Evolutionary conservation across 1,284 basidiomycete genomes (phyloP), one percentile per base, ranked within the genome.

Genomic region (Ganoderma lucidum): DNA sequence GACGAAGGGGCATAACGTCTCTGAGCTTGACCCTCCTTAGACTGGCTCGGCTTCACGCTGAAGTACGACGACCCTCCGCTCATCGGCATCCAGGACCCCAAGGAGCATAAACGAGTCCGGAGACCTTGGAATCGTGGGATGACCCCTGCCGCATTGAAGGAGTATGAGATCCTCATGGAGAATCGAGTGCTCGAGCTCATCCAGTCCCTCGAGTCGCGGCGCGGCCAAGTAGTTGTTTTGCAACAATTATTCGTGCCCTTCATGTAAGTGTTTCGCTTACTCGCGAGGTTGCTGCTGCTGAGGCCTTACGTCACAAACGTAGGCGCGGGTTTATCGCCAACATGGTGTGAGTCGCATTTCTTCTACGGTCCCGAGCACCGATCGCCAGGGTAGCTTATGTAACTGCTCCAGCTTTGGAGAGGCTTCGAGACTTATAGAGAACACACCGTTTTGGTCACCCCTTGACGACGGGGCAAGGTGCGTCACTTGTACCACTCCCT

Each of bases 111-210:
- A 28, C 23, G 48, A 1, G 23, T 53, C 48, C 23, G 48, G 23
- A 28, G 23, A 28, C 48, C 48, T 6, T 53, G 48, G 48, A 53
- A 53, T 53, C 48, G 48, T 6, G 23, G 48, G n/a, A 53, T 53
- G 48, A 53, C 48, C 5, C 48, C 48, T 14, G 6, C 48, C 12
- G 48, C 48, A 3, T 3, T 53, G 10, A 53, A 53, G 23, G 48
- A 53, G 23, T 53, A 53, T 53, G 48, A 53, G 23, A 53, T 53
- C 23, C 48, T 53, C 48, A 53, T 53, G 48, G 48, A 53, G 48
- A 53, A 28, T 14, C 48, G 23, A 53, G 48, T 53, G 23, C 23
- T 12, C 10, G 48, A 53, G 23, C 4, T 53, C 10, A 14, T 53
- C 10, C 23, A 12, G 23, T 53, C 48, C 12, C 23, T 53, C n/a